Evolutionary conservation across 805 yeast genomes (phyloP).

Genomic region (Scheffersomyces lignosus): DNA sequence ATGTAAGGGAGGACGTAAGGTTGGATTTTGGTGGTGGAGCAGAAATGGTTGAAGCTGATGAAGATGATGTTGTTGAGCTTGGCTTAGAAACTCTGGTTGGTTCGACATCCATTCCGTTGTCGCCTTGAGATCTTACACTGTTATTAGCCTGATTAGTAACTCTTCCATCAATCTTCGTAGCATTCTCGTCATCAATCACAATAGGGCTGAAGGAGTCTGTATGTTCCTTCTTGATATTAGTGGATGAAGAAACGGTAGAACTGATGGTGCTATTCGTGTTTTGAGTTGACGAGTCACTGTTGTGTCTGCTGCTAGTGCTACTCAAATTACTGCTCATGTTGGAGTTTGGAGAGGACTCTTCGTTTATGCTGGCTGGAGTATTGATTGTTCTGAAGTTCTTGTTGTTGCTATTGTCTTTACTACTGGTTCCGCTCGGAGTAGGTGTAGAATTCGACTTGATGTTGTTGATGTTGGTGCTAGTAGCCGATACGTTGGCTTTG

Average conservation of each 20-base stretch:
- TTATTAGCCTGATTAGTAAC: not conserved
- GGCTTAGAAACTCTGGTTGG: not conserved
- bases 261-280: no score
- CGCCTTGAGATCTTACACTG: not conserved
- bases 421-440: conserved; percentile 1
- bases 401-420: conserved; percentile 1
- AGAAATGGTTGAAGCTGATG: conserved; percentile 1
- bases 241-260: not conserved
- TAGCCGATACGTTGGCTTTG: conserved; percentile 1
- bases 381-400: conserved; percentile 1
- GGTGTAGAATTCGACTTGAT: not conserved
- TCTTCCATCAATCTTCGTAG: no score
- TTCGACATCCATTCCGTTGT: not conserved
- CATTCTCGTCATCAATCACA: not conserved
- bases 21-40: conserved; percentile 1
- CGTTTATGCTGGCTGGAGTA: conserved; percentile 35
- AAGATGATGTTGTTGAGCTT: conserved; percentile 1
- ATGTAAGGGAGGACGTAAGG: conserved; percentile 19
- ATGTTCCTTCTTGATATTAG: not conserved
- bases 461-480: not conserved
- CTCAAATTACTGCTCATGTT: not conserved
- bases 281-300: conserved; percentile 2
- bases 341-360: conserved; percentile 18
- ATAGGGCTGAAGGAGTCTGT: not conserved
- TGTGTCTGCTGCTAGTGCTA: conserved; percentile 9